Conservation (phyloP, 1,139 yeast genomes). For the Hemisphaericaspora xylanilytica region DNA sequence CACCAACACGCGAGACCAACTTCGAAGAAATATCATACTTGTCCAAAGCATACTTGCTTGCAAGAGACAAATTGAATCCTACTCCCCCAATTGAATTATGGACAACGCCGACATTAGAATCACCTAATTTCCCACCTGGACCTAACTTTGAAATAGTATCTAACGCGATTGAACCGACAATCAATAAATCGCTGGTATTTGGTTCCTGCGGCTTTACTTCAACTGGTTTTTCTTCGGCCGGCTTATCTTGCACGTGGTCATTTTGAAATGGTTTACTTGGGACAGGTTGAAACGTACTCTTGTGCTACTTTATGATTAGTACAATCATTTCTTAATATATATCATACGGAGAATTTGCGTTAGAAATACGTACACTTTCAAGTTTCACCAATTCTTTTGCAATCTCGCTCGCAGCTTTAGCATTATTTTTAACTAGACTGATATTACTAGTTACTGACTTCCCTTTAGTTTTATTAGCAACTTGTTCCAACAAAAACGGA, state of each 20-base stretch:
- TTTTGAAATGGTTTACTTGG: too few relatives aligned
- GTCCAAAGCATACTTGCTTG: constrained; percentile 34
- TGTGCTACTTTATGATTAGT: constrained; percentile 4
- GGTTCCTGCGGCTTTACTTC: too few relatives aligned
- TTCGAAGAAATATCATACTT: constrained; percentile 23
- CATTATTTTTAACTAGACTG: constrained; percentile 76
- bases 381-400: constrained; percentile 51
- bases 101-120: constrained; percentile 73
- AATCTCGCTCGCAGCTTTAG: constrained; percentile 63
- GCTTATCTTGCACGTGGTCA: too few relatives aligned
- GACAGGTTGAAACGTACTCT: constrained; percentile 1
- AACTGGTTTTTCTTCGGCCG: too few relatives aligned
- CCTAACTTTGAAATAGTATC: constrained; percentile 58
- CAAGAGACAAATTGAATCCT: constrained; percentile 71
- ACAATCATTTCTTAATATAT: not conserved
- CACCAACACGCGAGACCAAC: constrained; percentile 60
- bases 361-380: constrained; percentile 26
- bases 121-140: constrained; percentile 37
- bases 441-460: constrained; percentile 68
- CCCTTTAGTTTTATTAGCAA: constrained; percentile 68
- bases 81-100: constrained; percentile 75
- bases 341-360: not conserved
- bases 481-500: constrained; percentile 67
- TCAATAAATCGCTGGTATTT: too few relatives aligned
- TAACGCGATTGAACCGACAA: constrained; percentile 75